Evolutionary conservation across 495 filamentous ascomycete species (phyloP), one percentile per base, ranked within the genome.

Genomic region (Hamigera avellanea): DNA sequence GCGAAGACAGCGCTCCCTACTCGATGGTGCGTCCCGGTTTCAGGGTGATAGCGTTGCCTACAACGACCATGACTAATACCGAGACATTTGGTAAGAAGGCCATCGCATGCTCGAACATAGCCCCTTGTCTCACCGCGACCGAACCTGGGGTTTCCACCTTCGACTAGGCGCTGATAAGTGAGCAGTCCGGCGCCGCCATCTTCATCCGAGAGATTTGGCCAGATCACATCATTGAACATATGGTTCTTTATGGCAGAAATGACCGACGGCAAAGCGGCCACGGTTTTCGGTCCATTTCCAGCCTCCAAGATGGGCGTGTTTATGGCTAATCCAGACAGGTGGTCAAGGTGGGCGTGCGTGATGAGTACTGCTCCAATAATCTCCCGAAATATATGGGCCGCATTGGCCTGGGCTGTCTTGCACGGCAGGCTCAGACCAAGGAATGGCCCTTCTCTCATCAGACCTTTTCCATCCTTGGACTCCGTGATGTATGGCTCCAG

Each of bases 161-260:
- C 85, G 1, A 80, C 74, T 14, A 98, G 62, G 17, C 91, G 76
- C 56, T 85, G 82, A 45, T 93, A 96, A 7, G 85, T 94, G 19
- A 96, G 74, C 5, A 98, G 64, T 2, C 93, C 93, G 16, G 86
- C 86, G 10, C 93, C 91, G 19, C 85, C 86, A 54, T 93, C 87
- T 62, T 98, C 93, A 57, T 96, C 87, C 0, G 86, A 91, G 23
- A 98, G 64, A 45, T 98, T 98, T 0, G 91, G 91, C 93, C 93
- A 98, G 35, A 98, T 93, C 30, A 95, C 57, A 50, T 95, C 87
- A 60, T 98, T 98, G 65, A 96, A 98, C 38, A 98, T 81, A 56
- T 98, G 87, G 8, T 68, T 74, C 51, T 95, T 95, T 53, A 98
- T 76, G 2, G 88, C 87, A 10, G 79, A 66, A 29, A 98, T 85